phyloP scores from a whole-genome alignment of 1,284 basidiomycete species.

The Ganoderma sinense region DNA sequence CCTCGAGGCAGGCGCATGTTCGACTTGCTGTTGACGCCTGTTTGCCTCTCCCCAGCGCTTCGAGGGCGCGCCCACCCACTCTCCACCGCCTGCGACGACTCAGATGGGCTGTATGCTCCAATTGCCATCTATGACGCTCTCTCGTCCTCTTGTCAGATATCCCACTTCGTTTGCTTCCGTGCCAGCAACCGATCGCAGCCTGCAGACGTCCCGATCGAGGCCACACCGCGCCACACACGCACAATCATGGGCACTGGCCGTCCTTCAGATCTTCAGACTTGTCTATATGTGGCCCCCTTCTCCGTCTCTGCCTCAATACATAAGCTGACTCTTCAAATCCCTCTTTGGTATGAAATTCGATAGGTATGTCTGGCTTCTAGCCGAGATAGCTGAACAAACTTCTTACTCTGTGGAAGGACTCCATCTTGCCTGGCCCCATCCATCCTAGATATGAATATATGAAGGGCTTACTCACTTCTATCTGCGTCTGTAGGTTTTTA shows the following conservation, averaged over 20 bases:
- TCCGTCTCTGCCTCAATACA: neutral
- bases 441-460: neutral
- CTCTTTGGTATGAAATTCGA: no score
- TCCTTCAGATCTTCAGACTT: neutral
- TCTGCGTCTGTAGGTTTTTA: neutral
- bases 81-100: neutral
- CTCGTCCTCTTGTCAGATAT: neutral
- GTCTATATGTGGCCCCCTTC: neutral
- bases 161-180: neutral
- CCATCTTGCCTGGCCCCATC: neutral
- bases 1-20: slow-evolving; percentile 30
- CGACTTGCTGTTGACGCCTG: slow-evolving; percentile 31
- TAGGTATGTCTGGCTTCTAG: neutral
- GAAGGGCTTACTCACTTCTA: neutral
- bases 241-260: neutral
- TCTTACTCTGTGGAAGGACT: neutral
- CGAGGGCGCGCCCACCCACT: no score
- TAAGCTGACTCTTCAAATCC: neutral
- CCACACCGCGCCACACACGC: neutral
- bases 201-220: neutral
- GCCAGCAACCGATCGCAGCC: neutral
- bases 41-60: slow-evolving; percentile 21
- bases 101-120: neutral
- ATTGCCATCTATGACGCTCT: neutral
- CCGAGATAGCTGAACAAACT: neutral